phyloP scores from a whole-genome alignment of 257 asterid species.

The Forsythia suspensa region DNA sequence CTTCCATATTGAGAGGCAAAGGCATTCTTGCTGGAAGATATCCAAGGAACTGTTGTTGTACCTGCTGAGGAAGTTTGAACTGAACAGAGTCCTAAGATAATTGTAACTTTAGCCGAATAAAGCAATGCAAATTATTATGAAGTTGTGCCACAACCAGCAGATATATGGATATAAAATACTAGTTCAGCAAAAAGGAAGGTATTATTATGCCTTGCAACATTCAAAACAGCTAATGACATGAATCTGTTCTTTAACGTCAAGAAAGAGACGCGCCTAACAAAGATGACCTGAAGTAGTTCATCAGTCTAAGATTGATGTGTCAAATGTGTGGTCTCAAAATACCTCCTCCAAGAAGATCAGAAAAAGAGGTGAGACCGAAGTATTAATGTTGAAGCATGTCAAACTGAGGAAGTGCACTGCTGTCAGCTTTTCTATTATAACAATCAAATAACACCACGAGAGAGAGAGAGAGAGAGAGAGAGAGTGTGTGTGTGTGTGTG shows the following conservation, averaged over 20 bases:
- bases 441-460: not conserved
- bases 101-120: not conserved
- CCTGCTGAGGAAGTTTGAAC: constrained; percentile 34
- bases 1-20: constrained; percentile 79
- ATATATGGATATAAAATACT: not conserved
- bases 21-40: constrained; percentile 71
- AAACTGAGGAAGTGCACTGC: not conserved
- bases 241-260: too few species aligned
- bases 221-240: not conserved
- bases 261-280: not conserved
- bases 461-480: too few species aligned
- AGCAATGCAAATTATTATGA: not conserved
- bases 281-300: not conserved
- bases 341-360: not conserved
- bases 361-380: constrained; percentile 17
- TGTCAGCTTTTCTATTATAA: not conserved
- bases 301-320: not conserved
- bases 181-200: not conserved
- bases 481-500: too few species aligned
- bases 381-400: constrained; percentile 2
- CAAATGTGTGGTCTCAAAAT: constrained; percentile 2
- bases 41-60: constrained; percentile 63
- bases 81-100: not conserved
- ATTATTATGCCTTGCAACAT: not conserved
- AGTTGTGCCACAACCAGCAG: not conserved